Evolutionary conservation across 306 rosid genomes (phyloP).

Genomic region (Benincasa hispida): DNA sequence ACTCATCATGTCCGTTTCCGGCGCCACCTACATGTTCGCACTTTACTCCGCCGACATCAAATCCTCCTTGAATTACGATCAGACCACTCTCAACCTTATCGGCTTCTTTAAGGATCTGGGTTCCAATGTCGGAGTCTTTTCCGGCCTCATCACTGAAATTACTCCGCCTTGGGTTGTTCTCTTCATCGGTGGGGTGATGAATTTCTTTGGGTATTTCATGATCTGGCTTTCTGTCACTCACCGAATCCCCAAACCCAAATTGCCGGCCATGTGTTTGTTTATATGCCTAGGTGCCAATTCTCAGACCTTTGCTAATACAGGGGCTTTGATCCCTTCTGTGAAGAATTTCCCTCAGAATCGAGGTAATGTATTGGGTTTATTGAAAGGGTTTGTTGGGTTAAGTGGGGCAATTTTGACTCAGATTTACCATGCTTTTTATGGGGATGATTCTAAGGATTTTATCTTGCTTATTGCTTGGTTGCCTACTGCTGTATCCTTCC

Average conservation of each 20-base stretch:
- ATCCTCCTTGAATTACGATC: neutral
- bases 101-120: slow-evolving; percentile 9
- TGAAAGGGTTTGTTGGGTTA: slow-evolving; percentile 4
- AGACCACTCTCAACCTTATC: slow-evolving; percentile 4
- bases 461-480: slow-evolving; percentile 4
- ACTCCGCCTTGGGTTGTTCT: slow-evolving; percentile 28
- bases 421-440: slow-evolving; percentile 6
- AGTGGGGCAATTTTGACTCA: slow-evolving; percentile 10
- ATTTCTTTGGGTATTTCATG: slow-evolving; percentile 24
- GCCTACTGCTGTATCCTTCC: neutral
- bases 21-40: neutral
- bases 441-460: slow-evolving; percentile 5
- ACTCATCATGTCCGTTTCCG: slow-evolving; percentile 1
- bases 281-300: slow-evolving; percentile 4
- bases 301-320: slow-evolving; percentile 2
- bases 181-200: slow-evolving; percentile 23
- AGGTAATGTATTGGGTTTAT: slow-evolving; percentile 3
- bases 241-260: slow-evolving; percentile 20
- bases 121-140: slow-evolving; percentile 2
- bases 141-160: slow-evolving; percentile 25
- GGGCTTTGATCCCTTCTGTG: slow-evolving; percentile 5
- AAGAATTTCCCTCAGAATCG: neutral
- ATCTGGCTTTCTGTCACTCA: slow-evolving; percentile 31
- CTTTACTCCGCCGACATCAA: slow-evolving; percentile 15
- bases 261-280: neutral